Conservation (phyloP, 148 eudicot species). For the Beta vulgaris region DNA sequence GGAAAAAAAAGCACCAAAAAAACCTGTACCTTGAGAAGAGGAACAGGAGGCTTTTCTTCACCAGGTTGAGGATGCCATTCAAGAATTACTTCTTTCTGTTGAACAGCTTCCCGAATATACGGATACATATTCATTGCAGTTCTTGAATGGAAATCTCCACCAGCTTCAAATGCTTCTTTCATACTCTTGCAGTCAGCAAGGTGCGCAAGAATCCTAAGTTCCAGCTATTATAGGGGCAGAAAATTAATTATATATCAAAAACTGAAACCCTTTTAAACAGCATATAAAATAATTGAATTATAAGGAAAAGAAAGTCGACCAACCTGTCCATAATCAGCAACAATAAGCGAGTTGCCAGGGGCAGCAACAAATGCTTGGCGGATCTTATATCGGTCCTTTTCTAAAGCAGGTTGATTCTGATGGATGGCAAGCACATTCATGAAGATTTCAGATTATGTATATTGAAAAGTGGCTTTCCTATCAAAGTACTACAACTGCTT, state of each 20-base stretch:
- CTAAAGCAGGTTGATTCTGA: slow-evolving; percentile 99
- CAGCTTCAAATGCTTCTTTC: slow-evolving; percentile 94
- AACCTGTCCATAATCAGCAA: slow-evolving; percentile 99
- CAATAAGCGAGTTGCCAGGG: slow-evolving; percentile 87
- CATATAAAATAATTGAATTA: not conserved
- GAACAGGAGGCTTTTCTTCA: slow-evolving; percentile 93
- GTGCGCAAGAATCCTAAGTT: slow-evolving; percentile 98
- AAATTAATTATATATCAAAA: not conserved
- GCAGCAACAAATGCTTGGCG: slow-evolving; percentile 94
- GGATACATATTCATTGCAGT: slow-evolving; percentile 99
- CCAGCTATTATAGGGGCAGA: slow-evolving; percentile 48
- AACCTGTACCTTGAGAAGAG: slow-evolving; percentile 68
- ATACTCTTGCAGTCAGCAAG: slow-evolving; percentile 96
- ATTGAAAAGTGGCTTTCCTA: slow-evolving; percentile 5
- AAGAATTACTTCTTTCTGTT: slow-evolving; percentile 63
- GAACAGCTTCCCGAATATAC: slow-evolving; percentile 84
- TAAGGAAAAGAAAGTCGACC: slow-evolving; percentile 5
- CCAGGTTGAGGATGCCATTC: slow-evolving; percentile 99
- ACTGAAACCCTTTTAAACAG: not conserved
- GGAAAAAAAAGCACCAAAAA: not conserved
- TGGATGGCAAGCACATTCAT: slow-evolving; percentile 19
- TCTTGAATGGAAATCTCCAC: slow-evolving; percentile 98
- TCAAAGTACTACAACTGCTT: not conserved
- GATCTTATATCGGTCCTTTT: slow-evolving; percentile 95
- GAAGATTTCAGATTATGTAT: slow-evolving; percentile 1